Conservation (phyloP, 2,329 filamentous ascomycete species). For the Ophiostoma piceae region DNA sequence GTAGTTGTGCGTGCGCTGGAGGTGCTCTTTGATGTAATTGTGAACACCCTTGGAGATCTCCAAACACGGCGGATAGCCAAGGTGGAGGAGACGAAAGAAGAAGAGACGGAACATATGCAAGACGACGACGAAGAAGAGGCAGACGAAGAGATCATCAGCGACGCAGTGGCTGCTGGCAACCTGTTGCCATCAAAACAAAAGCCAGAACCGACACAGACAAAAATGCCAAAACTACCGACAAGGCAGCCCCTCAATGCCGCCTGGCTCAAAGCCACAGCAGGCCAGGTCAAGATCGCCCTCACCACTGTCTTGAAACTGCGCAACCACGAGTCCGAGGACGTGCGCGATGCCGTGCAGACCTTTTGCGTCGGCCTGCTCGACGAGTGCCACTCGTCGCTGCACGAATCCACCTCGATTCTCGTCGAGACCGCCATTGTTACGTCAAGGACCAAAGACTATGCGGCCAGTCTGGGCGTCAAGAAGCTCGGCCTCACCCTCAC, state of each 20-base stretch:
- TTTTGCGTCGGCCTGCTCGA: conserved; percentile 73
- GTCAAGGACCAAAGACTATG: conserved; percentile 23
- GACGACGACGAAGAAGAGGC: conserved; percentile 26
- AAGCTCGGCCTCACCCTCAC: conserved; percentile 49
- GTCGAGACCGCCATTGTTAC: conserved; percentile 74
- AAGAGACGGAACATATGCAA: conserved; percentile 25
- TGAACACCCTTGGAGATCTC: conserved; percentile 54
- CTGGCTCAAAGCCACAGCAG: conserved; percentile 76
- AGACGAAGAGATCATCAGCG: conserved; percentile 27
- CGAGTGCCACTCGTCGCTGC: conserved; percentile 69
- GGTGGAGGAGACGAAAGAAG: conserved; percentile 27
- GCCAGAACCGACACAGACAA: background rate
- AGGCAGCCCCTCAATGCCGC: conserved; percentile 33
- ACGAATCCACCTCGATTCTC: conserved; percentile 63
- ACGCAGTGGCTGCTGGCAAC: background rate
- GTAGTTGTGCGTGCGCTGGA: conserved; percentile 60
- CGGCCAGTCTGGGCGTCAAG: background rate
- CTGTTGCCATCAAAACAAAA: background rate
- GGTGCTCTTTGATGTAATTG: conserved; percentile 51
- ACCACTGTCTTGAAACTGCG: conserved; percentile 71
- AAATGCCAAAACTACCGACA: background rate
- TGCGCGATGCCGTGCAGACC: conserved; percentile 60
- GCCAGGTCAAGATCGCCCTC: conserved; percentile 78
- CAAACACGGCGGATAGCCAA: conserved; percentile 43
- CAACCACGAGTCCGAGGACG: conserved; percentile 61